Conservation (phyloP, 257 asterid species). For the Linderniella brevidens region DNA sequence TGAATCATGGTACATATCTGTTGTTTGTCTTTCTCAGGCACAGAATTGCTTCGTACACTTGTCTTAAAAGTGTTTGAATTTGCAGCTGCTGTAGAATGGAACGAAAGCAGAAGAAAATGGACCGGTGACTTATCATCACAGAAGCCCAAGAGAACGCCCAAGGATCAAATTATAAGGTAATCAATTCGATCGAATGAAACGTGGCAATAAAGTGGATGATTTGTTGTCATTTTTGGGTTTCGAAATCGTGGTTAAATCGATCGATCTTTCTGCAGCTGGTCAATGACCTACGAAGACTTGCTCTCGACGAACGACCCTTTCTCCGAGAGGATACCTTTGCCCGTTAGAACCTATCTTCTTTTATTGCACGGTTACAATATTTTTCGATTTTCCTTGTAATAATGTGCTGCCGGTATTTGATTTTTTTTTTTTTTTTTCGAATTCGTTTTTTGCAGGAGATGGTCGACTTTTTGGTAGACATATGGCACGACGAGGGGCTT, state of each 20-base stretch:
- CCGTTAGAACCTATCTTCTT: slow-evolving; percentile 30
- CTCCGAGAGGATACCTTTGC: slow-evolving; percentile 39
- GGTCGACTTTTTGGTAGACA: slow-evolving; percentile 72
- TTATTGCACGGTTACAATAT: not conserved
- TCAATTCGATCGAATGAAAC: not conserved
- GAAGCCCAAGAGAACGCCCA: slow-evolving; percentile 24
- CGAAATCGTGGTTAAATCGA: slow-evolving; percentile 3
- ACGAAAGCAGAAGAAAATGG: slow-evolving; percentile 54
- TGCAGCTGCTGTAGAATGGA: slow-evolving; percentile 66
- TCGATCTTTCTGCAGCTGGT: slow-evolving; percentile 56
- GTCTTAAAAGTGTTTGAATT: not conserved
- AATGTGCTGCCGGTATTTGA: too few relatives aligned
- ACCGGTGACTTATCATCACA: slow-evolving; percentile 36
- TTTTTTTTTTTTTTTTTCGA: not conserved
- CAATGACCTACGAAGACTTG: slow-evolving; percentile 53
- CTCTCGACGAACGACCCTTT: slow-evolving; percentile 55
- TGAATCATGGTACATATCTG: slow-evolving; percentile 44
- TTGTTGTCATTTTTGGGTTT: not conserved
- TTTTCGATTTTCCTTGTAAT: not conserved
- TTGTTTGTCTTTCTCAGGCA: slow-evolving; percentile 4
- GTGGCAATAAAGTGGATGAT: too few relatives aligned
- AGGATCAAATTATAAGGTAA: slow-evolving; percentile 66
- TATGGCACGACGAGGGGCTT: slow-evolving; percentile 66
- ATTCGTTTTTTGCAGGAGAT: slow-evolving; percentile 36
- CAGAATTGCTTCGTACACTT: not conserved